A percentile compares a stretch with the other conserved stretches of the same genome.
Evolutionary conservation across 345 rosid species (phyloP).

Genomic region (Salix exigua): DNA sequence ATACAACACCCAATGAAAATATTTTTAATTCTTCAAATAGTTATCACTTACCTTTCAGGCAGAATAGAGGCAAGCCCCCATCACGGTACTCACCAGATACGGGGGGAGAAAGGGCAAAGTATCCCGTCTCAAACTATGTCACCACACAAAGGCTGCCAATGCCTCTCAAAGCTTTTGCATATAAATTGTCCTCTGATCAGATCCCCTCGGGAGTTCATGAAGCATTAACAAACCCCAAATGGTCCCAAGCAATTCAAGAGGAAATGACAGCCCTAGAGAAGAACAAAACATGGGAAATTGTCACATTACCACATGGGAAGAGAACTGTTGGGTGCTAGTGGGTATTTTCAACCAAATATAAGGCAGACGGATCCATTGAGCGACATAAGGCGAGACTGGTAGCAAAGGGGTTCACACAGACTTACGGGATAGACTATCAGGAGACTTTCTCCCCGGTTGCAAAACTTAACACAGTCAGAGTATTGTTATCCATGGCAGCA

Average conservation of each 20-base stretch:
- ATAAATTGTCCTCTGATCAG: neutral
- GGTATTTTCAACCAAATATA: neutral
- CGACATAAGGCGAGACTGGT: neutral
- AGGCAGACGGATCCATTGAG: neutral
- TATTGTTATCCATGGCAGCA: neutral
- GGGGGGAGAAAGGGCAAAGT: rapidly evolving
- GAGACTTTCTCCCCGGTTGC: rapidly evolving
- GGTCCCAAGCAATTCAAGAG: too few relatives aligned
- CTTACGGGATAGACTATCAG: neutral
- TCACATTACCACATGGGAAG: too few relatives aligned
- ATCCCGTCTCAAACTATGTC: too few relatives aligned
- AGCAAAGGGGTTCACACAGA: too few relatives aligned
- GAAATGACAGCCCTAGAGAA: neutral
- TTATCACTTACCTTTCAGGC: too few relatives aligned
- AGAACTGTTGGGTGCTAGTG: neutral
- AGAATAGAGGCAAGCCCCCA: too few relatives aligned
- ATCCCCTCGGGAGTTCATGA: neutral
- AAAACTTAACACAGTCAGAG: too few relatives aligned
- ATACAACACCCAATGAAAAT: rapidly evolving
- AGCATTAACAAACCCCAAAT: neutral
- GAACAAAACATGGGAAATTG: neutral
- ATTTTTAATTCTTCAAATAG: too few relatives aligned
- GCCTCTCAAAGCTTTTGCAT: neutral
- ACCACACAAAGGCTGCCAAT: neutral
- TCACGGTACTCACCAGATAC: too few relatives aligned